Conservation (phyloP, 2,329 filamentous ascomycete species). For the Dactylellina haptotyla region DNA sequence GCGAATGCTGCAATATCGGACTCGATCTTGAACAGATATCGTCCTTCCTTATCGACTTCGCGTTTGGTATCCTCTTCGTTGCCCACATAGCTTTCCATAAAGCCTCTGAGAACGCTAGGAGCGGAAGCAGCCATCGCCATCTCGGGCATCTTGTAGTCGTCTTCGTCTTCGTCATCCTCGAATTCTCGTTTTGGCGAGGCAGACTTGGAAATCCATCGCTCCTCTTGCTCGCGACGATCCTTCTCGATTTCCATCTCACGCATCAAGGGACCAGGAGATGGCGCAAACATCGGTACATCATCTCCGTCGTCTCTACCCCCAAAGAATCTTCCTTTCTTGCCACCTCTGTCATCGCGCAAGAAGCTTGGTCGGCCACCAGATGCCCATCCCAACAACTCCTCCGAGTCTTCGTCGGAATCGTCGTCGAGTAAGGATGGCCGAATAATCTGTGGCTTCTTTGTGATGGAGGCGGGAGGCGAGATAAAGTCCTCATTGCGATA, state of each 20-base stretch:
- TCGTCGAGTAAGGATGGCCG: constrained; percentile 68
- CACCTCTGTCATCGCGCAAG: constrained; percentile 40
- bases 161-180: constrained; percentile 19
- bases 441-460: constrained; percentile 85
- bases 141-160: constrained; percentile 50
- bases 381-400: constrained; percentile 64
- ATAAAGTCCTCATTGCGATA: constrained; percentile 74
- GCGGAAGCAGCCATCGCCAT: constrained; percentile 38
- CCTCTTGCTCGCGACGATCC: constrained; percentile 56
- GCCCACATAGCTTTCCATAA: constrained; percentile 46
- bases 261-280: constrained; percentile 59
- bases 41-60: constrained; percentile 33
- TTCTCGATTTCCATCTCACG: constrained; percentile 52
- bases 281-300: constrained; percentile 78
- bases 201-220: constrained; percentile 52
- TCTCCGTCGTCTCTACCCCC: constrained; percentile 74
- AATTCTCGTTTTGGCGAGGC: constrained; percentile 11
- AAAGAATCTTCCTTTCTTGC: constrained; percentile 76
- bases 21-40: constrained; percentile 46
- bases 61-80: constrained; percentile 33
- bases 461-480: constrained; percentile 73
- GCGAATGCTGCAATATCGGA: constrained; percentile 30
- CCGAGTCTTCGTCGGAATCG: constrained; percentile 60
- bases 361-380: constrained; percentile 71
- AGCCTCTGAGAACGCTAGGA: constrained; percentile 7